Conservation (phyloP, 1,284 basidiomycete species). For the Trametes sp. region DNA sequence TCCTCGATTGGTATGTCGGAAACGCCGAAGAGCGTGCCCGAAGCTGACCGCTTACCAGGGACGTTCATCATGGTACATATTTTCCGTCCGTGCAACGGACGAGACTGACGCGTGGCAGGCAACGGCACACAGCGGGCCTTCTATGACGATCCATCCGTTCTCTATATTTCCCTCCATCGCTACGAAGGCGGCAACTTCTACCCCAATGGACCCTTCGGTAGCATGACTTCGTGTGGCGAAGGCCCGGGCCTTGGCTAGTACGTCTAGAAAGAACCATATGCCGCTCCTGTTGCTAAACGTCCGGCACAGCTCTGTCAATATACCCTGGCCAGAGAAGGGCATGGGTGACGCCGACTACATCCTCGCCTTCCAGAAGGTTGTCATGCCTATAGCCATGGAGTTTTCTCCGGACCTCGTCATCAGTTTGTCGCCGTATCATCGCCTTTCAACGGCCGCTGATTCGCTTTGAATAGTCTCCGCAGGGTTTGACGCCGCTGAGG, state of each 20-base stretch:
- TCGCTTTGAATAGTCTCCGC: constrained; percentile 83
- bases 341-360: constrained; percentile 98
- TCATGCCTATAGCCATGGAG: constrained; percentile 98
- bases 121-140: constrained; percentile 98
- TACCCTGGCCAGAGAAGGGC: constrained; percentile 91
- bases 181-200: constrained; percentile 94
- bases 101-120: constrained; percentile 49
- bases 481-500: constrained; percentile 96
- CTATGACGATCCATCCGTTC: constrained; percentile 87
- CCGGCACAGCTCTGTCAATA: constrained; percentile 82
- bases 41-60: constrained; percentile 60
- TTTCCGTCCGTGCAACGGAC: not conserved
- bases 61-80: constrained; percentile 90
- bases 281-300: not conserved
- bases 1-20: constrained; percentile 89
- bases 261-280: constrained; percentile 13
- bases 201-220: constrained; percentile 91
- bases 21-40: constrained; percentile 15
- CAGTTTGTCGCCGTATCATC: constrained; percentile 59
- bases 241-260: constrained; percentile 85
- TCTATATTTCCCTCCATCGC: constrained; percentile 97
- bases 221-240: constrained; percentile 85
- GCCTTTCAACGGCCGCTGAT: constrained; percentile 8
- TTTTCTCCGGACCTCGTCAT: constrained; percentile 97
- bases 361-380: constrained; percentile 93